Evolutionary conservation across 2,329 filamentous ascomycete genomes (phyloP).

Genomic region (Cadophora luteo-olivacea): DNA sequence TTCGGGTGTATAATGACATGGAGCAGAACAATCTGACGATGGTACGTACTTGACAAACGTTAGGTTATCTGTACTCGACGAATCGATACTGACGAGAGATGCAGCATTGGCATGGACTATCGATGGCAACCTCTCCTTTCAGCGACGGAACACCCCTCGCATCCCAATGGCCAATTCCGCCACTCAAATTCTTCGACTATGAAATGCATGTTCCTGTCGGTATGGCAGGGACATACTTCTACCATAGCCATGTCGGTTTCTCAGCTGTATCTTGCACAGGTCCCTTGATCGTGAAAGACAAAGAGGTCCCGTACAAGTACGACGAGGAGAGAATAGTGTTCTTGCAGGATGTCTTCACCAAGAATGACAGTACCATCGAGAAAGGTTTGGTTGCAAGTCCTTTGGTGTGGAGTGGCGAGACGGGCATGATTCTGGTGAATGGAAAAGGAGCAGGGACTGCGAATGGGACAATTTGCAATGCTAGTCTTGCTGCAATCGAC

Average conservation of each 20-base stretch:
- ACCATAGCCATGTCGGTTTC: conserved; percentile 61
- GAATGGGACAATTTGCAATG: conserved; percentile 45
- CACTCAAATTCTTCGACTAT: conserved; percentile 61
- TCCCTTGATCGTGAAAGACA: conserved; percentile 55
- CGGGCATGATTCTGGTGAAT: conserved; percentile 62
- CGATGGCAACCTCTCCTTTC: conserved; percentile 55
- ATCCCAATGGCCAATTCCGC: conserved; percentile 61
- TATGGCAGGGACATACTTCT: conserved; percentile 61
- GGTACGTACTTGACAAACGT: conserved; percentile 40
- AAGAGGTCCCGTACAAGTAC: conserved; percentile 58
- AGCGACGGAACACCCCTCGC: conserved; percentile 57
- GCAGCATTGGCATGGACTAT: conserved; percentile 63
- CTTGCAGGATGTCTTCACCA: conserved; percentile 63
- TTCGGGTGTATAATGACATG: conserved; percentile 61
- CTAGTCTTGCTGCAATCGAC: conserved; percentile 55
- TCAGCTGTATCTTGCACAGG: conserved; percentile 56
- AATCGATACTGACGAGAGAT: not conserved
- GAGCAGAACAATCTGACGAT: conserved; percentile 56
- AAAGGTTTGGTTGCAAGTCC: conserved; percentile 54
- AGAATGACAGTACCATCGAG: conserved; percentile 59
- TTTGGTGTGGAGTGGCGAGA: conserved; percentile 65
- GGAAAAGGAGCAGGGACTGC: conserved; percentile 55
- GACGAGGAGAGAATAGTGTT: conserved; percentile 65
- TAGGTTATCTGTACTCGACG: no score
- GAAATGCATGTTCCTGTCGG: conserved; percentile 53